A percentile compares a stretch with the other conserved stretches of the same genome.
Conservation (phyloP, 176 grass and related monocot species). For the Musa acuminata region DNA sequence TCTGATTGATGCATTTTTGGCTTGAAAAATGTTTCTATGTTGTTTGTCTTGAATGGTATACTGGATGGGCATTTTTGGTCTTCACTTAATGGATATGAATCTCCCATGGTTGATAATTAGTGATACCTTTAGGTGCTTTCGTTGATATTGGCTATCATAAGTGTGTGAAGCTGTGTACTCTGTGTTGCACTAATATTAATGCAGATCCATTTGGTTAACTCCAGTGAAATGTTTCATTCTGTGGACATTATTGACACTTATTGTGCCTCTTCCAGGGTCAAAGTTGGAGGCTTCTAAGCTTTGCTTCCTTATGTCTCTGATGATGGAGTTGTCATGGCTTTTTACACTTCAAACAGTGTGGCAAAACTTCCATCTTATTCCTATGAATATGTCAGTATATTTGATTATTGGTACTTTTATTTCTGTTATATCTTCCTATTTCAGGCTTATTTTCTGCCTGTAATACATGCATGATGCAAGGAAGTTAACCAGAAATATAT, state of each 20-base stretch:
- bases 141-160: no score
- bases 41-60: no score
- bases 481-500: background rate
- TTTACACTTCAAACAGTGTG: background rate
- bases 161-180: background rate
- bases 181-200: background rate
- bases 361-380: slow-evolving; percentile 13
- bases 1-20: no score
- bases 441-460: background rate
- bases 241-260: slow-evolving; percentile 2
- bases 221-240: background rate
- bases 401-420: background rate
- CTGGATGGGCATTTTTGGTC: background rate
- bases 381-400: slow-evolving; percentile 1
- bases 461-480: background rate
- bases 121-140: no score
- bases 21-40: no score
- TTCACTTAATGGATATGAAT: background rate
- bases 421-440: background rate
- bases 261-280: slow-evolving; percentile 7
- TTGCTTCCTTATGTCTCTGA: slow-evolving; percentile 5
- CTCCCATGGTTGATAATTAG: background rate
- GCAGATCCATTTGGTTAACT: background rate
- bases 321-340: background rate
- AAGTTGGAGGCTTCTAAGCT: slow-evolving; percentile 4